Base-by-base conservation (phyloP, 164 flowering plant genomes). In the Echeveria elegans region DNA sequence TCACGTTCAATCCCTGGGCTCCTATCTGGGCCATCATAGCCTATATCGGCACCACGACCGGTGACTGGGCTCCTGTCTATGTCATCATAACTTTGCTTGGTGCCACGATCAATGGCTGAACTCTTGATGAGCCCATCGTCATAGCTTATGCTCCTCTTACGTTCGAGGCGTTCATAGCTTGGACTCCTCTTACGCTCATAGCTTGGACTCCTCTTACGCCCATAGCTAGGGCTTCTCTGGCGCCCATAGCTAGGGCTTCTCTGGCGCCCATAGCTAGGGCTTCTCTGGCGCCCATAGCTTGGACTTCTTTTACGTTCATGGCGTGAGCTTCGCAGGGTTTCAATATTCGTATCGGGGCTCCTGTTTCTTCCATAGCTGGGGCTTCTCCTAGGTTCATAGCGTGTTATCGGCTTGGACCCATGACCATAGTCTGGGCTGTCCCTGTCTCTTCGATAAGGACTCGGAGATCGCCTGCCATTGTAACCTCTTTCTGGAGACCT, bases 401-500 rank as follows among this genome's bases (percentile, higher is more conserved):
- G 70, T 4, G 78, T 40, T 72, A 77, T 63, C 0, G 79, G 80
- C 66, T 81, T 81, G 50, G 79, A 72, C 14, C 81, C 82, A 67
- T 74, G 86, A 21, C 97, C 86, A 79, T 80, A 81, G 68, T 82
- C 81, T 66, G 84, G 78, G 48, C 81, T 81, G 11, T 53, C 81
- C 69, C 82, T 79, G 23, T 72, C 76, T 30, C 72, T 75, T 36
- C 69, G 68, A 59, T 70, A 71, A 5, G 80, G 66, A 74, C 79
- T 71, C 0, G 79, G 80, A 65, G 82, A 80, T 43, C 80, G 73
- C n/a, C 81, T 81, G 62, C 76, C 85, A n/a, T 92, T 89, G 81
- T 91, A 91, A 86, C 70, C 96, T 80, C 76, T 89, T 84, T 75
- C 88, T 82, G 82, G 65, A 34, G 79, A 73, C 50, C 71, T 71